Evolutionary conservation across 2,329 filamentous ascomycete genomes (phyloP), one percentile per base, ranked within the genome.

Genomic region (Byssochlamys sp.): DNA sequence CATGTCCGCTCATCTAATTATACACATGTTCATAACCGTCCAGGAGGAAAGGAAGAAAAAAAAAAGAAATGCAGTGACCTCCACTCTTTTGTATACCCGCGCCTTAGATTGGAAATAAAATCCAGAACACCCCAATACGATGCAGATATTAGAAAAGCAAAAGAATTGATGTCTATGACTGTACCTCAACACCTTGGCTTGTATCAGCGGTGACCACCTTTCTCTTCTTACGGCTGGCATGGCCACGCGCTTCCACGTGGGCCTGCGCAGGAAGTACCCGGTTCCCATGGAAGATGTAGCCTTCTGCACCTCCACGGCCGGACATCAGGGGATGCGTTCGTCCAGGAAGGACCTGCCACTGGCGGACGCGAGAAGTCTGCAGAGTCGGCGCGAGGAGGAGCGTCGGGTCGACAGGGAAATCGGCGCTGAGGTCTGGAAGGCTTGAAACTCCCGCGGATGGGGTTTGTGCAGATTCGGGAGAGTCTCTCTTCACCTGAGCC

Each of bases 301-400:
- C 94, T 68, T 97, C 92, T 0, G 90, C 85, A 0, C 92, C 92
- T 24, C 94, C 94, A 48, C 83, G 82, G 39, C 85, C 85, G 59
- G 89, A 96, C 94, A 99, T 99, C 57, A 95, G 74, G 5, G 94
- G 94, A 75, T 99, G 94, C 55, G 94, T 97, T 56, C 94, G 79
- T 0, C 90, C 89, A 0, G 94, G 94, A 52, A 99, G 73, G 1
- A 96, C 91, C 77, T 99, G 94, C 89, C 90, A 97, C 55, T 84
- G 80, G 60, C 88, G 81, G 4, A 88, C 86, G 12, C 90, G 81
- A 53, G 87, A 89, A 2, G 86, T 94, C 75, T 97, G 91, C 55
- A 99, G 79, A 11, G 81, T 84, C 0, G 90, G 85, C 0, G 87
- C 89, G 0, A 97, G 81, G 3, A 99, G 72, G 55, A 96, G 75